These are phyloP conservation scores for Penicillium dipodomyicola DNA, from an alignment of 495 filamentous ascomycete genomes.

Conservation along the genomic window DNA sequence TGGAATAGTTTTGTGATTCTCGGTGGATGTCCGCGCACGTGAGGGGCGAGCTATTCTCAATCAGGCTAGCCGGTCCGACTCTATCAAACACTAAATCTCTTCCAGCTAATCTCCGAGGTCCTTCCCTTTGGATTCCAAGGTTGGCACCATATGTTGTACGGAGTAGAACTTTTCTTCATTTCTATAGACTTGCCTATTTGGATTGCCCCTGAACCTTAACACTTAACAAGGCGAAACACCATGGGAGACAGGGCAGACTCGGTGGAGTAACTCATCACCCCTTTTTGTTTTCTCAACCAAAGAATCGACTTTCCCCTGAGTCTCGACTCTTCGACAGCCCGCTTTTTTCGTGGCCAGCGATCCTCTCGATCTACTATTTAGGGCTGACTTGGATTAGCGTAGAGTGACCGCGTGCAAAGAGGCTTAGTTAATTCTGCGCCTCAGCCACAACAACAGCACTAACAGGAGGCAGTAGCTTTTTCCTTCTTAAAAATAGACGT, in stretches of 20 bases:
- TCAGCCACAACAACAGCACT: not conserved
- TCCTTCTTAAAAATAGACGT: constrained; percentile 7
- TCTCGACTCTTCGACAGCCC: not conserved
- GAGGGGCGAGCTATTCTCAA: not conserved
- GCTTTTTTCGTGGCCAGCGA: constrained; percentile 14
- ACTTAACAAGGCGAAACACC: not conserved
- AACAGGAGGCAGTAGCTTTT: not conserved
- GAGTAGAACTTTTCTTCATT: not conserved
- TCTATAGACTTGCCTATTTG: not conserved
- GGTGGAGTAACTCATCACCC: not conserved
- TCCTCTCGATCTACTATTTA: constrained; percentile 7
- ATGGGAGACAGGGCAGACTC: not conserved
- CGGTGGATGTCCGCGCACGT: constrained; percentile 1
- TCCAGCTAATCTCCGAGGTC: not conserved
- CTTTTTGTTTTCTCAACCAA: not conserved
- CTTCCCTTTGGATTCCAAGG: too few relatives aligned
- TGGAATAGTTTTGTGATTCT: not conserved
- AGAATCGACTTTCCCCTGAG: not conserved
- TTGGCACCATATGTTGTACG: not conserved
- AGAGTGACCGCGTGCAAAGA: constrained; percentile 11
- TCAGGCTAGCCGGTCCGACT: constrained; percentile 3
- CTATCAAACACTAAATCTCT: constrained; percentile 1
- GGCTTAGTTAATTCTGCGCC: constrained; percentile 19
- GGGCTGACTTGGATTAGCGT: constrained; percentile 17
- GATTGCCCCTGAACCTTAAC: constrained; percentile 2